Evolutionary conservation across 306 rosid species (phyloP), one percentile per base, ranked within the genome.

Genomic region (Hylodesmum podocarpum): DNA sequence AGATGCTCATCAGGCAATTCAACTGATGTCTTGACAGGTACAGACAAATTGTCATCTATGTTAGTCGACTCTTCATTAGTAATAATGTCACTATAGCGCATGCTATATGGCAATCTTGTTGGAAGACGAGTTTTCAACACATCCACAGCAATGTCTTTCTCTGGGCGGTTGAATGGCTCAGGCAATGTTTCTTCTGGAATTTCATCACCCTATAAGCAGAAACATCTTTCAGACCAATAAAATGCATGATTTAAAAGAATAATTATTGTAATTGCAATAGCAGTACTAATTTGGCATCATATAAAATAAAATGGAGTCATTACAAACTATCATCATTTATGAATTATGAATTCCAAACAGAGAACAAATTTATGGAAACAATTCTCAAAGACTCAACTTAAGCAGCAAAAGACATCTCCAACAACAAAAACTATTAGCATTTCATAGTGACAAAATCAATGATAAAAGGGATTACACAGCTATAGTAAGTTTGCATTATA

Each of bases 181-280:
- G 99, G 99, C 86, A 95, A 75, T 18, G 14, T 29, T 64, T 59
- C 94, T 81, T 81, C 89, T 18, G 99, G 99, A 80, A 95, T 78
- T 78, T 90, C 97, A 72, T 74, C 76, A 77, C 59, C 89, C 99
- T 92, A 39, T 14, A 87, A 8, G 36, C 18, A 75, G 50, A 82
- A 73, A 49, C 72, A 73, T 39, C 8, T 14, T 63, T 83, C 47
- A 81, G 82, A 72, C 43, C 22, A 80, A 54, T 24, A 37, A 64
- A 36, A 40, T 6, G 14, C 34, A 57, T 37, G 33, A 15, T 9
- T 40, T 37, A 75, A 53, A 68, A 3, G 53, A n/a, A n/a, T n/a
- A 46, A 34, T 19, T 15, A 14, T 10, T 61, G 43, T 18, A 25
- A 37, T 39, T 66, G 29, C 62, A n/a, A n/a, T n/a, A n/a, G n/a